Conservation (phyloP, 176 grass and related monocot species). For the Aegilops longissima region DNA sequence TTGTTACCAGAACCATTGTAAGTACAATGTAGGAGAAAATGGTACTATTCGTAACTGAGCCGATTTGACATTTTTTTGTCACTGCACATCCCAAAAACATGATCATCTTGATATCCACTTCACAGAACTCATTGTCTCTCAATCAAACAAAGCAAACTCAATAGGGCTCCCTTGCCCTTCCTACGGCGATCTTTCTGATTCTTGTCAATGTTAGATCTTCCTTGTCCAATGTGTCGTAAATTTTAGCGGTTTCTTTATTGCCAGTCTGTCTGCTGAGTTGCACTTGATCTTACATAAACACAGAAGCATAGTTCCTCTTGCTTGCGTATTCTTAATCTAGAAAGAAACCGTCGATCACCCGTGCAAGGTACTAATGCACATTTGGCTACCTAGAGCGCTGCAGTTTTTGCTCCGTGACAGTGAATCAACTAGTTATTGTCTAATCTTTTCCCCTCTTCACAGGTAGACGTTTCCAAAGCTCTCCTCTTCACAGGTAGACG, state of each 20-base stretch:
- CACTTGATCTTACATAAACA: background rate
- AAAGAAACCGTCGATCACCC: background rate
- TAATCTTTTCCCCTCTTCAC: background rate
- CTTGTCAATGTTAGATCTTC: background rate
- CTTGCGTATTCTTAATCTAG: background rate
- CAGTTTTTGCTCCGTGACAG: background rate
- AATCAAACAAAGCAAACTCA: conserved; percentile 1
- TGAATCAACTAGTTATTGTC: background rate
- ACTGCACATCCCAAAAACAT: background rate
- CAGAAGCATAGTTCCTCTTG: background rate
- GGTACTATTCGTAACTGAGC: background rate
- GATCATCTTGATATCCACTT: background rate
- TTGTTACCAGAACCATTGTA: background rate
- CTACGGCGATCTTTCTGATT: background rate
- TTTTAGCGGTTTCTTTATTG: background rate
- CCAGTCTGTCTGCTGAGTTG: background rate
- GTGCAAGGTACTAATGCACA: background rate
- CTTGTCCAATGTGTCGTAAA: background rate
- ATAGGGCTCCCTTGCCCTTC: background rate
- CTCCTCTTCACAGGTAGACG: background rate
- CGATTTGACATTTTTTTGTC: background rate
- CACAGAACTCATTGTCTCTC: background rate
- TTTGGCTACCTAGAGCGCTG: background rate
- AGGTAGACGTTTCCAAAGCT: background rate
- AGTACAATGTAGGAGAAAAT: conserved; percentile 10